Evolutionary conservation across 495 filamentous ascomycete species (phyloP).

Genomic region (Staphylotrichum longicolle): DNA sequence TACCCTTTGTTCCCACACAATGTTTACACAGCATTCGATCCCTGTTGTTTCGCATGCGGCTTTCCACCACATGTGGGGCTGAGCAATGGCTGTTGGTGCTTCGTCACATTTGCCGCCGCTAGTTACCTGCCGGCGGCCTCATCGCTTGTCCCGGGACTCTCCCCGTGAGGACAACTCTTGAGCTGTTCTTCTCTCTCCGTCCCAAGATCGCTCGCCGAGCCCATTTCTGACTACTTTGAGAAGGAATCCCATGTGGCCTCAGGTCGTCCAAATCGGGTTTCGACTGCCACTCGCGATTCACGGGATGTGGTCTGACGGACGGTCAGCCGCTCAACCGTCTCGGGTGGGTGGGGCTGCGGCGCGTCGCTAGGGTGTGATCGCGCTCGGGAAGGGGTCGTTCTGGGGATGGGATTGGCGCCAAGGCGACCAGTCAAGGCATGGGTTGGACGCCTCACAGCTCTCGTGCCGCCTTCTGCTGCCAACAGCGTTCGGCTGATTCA

Average conservation of each 20-base stretch:
- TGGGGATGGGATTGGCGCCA: slow-evolving; percentile 12
- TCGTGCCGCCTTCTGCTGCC: slow-evolving; percentile 18
- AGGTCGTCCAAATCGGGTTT: background rate
- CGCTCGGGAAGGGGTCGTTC: slow-evolving; percentile 4
- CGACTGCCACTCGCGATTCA: background rate
- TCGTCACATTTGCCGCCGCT: slow-evolving; percentile 11
- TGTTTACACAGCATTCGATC: background rate
- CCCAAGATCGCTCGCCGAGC: background rate
- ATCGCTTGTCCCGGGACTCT: background rate
- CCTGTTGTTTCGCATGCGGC: background rate
- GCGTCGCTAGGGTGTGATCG: slow-evolving; percentile 10
- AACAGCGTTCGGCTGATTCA: slow-evolving; percentile 15
- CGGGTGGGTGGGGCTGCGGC: slow-evolving; percentile 14
- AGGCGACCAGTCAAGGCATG: slow-evolving; percentile 8
- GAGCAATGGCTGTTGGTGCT: slow-evolving; percentile 3
- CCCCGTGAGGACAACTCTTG: background rate
- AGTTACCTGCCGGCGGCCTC: slow-evolving; percentile 4
- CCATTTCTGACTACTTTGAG: background rate
- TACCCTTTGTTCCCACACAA: slow-evolving; percentile 1
- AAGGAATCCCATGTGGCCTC: background rate
- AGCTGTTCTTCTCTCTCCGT: background rate
- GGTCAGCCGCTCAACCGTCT: slow-evolving; percentile 13
- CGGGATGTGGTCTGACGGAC: background rate
- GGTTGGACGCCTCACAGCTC: slow-evolving; percentile 6
- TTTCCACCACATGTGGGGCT: slow-evolving; percentile 8